Conservation (phyloP, 805 yeast genomes). For the Candida awuae region DNA sequence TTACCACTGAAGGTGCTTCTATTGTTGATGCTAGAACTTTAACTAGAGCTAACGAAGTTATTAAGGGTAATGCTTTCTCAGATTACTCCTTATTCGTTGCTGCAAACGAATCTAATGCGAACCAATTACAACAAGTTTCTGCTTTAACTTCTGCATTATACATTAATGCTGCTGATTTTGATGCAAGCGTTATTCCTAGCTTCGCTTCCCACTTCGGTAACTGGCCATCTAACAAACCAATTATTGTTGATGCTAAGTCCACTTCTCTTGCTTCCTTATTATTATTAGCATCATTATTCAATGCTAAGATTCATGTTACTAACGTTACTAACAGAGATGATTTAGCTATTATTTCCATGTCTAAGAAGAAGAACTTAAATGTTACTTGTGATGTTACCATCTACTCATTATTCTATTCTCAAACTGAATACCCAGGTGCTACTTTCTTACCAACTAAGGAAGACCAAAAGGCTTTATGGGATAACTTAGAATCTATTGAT, state of each 20-base stretch:
- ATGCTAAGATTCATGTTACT: slow-evolving; percentile 79
- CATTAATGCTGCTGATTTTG: slow-evolving; percentile 70
- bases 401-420: slow-evolving; percentile 67
- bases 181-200: slow-evolving; percentile 62
- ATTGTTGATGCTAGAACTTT: slow-evolving; percentile 60
- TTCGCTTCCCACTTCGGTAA: slow-evolving; percentile 70
- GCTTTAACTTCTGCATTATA: slow-evolving; percentile 68
- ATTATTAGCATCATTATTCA: slow-evolving; percentile 80
- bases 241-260: slow-evolving; percentile 85
- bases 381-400: slow-evolving; percentile 90
- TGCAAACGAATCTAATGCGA: slow-evolving; percentile 65
- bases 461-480: slow-evolving; percentile 82
- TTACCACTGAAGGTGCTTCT: slow-evolving; percentile 52
- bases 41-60: slow-evolving; percentile 50
- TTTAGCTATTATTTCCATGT: slow-evolving; percentile 72
- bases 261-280: slow-evolving; percentile 90
- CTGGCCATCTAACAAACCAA: slow-evolving; percentile 82
- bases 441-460: slow-evolving; percentile 67
- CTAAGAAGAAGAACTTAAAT: slow-evolving; percentile 69
- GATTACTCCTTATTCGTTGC: slow-evolving; percentile 81
- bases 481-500: slow-evolving; percentile 61
- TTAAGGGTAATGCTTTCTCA: slow-evolving; percentile 57
- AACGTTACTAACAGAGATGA: slow-evolving; percentile 78
- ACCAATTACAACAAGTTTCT: slow-evolving; percentile 53
- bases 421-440: slow-evolving; percentile 64